Conservation (phyloP, 306 rosid genomes). For the Cicer arietinum region DNA sequence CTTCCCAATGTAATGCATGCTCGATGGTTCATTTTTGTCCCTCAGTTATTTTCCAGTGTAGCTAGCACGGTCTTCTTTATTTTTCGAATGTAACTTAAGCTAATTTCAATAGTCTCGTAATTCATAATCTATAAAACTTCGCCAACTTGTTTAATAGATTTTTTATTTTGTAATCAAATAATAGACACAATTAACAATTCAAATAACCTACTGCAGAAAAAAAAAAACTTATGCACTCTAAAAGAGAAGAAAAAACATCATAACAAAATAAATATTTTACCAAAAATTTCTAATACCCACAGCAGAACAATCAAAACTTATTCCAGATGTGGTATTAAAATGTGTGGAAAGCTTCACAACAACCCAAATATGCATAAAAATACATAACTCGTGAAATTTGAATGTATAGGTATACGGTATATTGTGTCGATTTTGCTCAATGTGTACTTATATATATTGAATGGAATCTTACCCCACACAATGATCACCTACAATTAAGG, state of each 20-base stretch:
- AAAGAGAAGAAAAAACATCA: slow-evolving; percentile 5
- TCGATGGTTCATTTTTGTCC: background rate
- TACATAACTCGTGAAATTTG: background rate
- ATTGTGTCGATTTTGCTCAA: slow-evolving; percentile 17
- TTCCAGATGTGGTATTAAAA: slow-evolving; percentile 28
- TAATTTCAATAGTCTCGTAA: background rate
- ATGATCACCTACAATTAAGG: slow-evolving; percentile 90
- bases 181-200: background rate
- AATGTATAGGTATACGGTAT: background rate
- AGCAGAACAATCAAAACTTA: slow-evolving; percentile 13
- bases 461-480: slow-evolving; percentile 83
- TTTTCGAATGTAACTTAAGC: slow-evolving; percentile 8
- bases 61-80: slow-evolving; percentile 12
- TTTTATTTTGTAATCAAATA: background rate
- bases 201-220: background rate
- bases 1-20: background rate
- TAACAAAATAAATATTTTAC: background rate
- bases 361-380: slow-evolving; percentile 33
- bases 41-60: slow-evolving; percentile 8
- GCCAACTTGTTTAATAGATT: background rate
- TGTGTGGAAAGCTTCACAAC: slow-evolving; percentile 25
- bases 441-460: background rate
- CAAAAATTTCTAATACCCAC: slow-evolving; percentile 14
- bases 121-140: background rate
- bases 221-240: background rate